phyloP scores from a whole-genome alignment of 2,329 filamentous ascomycete genomes.

The Aspergillus brasiliensis region DNA sequence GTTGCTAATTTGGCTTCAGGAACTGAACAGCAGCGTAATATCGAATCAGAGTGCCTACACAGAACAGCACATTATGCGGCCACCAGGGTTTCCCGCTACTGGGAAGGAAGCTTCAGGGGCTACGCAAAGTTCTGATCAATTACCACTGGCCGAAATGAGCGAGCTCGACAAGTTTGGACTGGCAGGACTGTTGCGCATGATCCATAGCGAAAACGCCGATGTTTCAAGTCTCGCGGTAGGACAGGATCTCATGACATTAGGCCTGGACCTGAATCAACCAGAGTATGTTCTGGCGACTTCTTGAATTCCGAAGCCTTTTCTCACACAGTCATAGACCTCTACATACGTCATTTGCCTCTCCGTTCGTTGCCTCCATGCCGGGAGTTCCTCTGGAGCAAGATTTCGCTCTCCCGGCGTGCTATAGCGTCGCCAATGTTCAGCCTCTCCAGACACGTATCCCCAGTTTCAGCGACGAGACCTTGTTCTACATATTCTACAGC shows the following conservation, averaged over 20 bases:
- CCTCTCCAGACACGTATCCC: conserved; percentile 60
- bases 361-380: conserved; percentile 60
- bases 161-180: conserved; percentile 63
- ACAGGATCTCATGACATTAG: conserved; percentile 65
- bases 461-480: conserved; percentile 64
- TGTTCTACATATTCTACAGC: conserved; percentile 72
- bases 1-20: conserved; percentile 30
- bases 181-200: conserved; percentile 60
- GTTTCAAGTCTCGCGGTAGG: conserved; percentile 60
- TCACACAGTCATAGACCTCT: conserved; percentile 50
- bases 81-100: conserved; percentile 37
- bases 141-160: conserved; percentile 58
- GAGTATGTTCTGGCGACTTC: conserved; percentile 49
- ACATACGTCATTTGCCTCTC: conserved; percentile 64
- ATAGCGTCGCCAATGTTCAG: conserved; percentile 68
- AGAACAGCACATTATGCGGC: conserved; percentile 40
- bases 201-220: conserved; percentile 56
- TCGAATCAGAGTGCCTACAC: conserved; percentile 37
- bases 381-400: conserved; percentile 64
- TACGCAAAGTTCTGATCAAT: conserved; percentile 40
- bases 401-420: conserved; percentile 64
- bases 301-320: background rate
- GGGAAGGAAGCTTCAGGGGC: conserved; percentile 37
- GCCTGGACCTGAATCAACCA: conserved; percentile 64
- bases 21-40: conserved; percentile 38